Base-by-base conservation (phyloP, 164 flowering plant genomes). In the Liquidambar formosana region DNA sequence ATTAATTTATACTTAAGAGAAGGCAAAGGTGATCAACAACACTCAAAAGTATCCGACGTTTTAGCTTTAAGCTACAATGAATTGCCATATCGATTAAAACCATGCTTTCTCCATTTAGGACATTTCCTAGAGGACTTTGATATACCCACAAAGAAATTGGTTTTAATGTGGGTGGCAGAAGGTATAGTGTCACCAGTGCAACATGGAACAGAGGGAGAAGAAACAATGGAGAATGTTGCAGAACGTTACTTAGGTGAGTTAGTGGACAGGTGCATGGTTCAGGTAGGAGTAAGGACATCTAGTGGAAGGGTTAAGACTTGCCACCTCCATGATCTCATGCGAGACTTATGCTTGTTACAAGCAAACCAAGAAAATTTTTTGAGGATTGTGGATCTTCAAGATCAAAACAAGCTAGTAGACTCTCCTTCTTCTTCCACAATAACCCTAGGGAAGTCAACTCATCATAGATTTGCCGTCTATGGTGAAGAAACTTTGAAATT, bases 101-200 rank as follows among this genome's bases (percentile, higher is more conserved):
- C 66, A 11, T 83, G 82, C 60, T 83, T 83, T 23, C 77, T 80
- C 5, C 72, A 74, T 63, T 46, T 83, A 15, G 68, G 71, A 4
- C 48, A 61, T 16, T 80, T 78, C 25, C 80, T 75, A 0, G 80
- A 78, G 33, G 77, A 72, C 45, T 58, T 1, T 23, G 65, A 67
- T 16, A 72, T 83, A 46, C 44, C 61, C 0, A 27, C 45, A 0
- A 67, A 16, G 15, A 59, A 61, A 13, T 33, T 80, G 52, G 61
- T 74, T n/a, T 49, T 44, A 5, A 9, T 72, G 19, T 83, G 82
- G 83, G 65, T 76, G 16, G 82, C 83, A 1, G 79, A 80, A 70
- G 83, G 82, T 11, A 23, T 80, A 41, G 59, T 78, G 5, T 43
- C n/a, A n/a, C n/a, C 66, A 33, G 4, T 14, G 41, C 41, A 33